Evolutionary conservation across 208 protist species (phyloP).

Genomic region (Leishmania martiniquensis): DNA sequence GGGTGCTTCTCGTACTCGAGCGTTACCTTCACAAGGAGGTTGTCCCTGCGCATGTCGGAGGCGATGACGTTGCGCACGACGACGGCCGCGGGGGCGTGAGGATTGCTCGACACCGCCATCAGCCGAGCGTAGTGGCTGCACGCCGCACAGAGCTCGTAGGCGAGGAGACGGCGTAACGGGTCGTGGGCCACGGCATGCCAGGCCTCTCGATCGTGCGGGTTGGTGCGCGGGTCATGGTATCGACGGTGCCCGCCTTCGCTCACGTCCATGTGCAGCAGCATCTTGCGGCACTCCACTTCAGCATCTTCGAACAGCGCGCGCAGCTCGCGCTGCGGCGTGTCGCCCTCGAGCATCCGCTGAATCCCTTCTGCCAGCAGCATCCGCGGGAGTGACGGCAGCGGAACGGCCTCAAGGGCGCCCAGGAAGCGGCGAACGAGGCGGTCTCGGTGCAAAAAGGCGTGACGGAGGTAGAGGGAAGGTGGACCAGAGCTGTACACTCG

Average conservation of each 20-base stretch:
- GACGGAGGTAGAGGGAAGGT: conserved; percentile 56
- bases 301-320: conserved; percentile 80
- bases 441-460: conserved; percentile 78
- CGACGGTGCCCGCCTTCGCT: neutral
- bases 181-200: conserved; percentile 46
- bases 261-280: conserved; percentile 51
- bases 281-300: conserved; percentile 54
- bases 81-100: conserved; percentile 47
- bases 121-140: conserved; percentile 69
- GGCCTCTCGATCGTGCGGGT: conserved; percentile 26
- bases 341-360: conserved; percentile 75
- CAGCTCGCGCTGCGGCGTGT: conserved; percentile 72
- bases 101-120: conserved; percentile 55
- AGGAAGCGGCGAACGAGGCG: conserved; percentile 62
- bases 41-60: conserved; percentile 71
- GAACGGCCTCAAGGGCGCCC: conserved; percentile 64
- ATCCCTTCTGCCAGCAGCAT: conserved; percentile 87
- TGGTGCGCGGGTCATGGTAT: conserved; percentile 7
- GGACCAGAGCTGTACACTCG: conserved; percentile 62
- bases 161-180: conserved; percentile 65
- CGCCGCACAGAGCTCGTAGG: conserved; percentile 75
- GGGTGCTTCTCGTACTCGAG: conserved; percentile 53
- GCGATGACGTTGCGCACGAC: conserved; percentile 70
- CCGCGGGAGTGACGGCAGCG: conserved; percentile 71
- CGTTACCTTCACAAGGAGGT: conserved; percentile 47